Evolutionary conservation across 176 grass and related monocot genomes (phyloP), one percentile per base, ranked within the genome.

Genomic region (Echinochloa phyllopogon): DNA sequence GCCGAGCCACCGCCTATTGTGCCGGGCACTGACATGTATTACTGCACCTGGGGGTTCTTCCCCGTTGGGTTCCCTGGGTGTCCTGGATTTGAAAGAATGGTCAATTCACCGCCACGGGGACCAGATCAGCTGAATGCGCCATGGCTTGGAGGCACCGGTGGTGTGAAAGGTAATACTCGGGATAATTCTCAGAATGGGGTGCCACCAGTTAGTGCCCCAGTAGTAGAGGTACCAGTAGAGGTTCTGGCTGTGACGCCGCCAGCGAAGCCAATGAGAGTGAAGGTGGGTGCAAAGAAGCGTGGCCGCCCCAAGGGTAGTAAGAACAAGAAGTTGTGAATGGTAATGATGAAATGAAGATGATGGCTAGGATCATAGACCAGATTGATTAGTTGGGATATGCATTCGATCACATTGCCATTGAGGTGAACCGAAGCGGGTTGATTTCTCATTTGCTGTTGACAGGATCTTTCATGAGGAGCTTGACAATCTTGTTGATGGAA

Each of bases 11-110:
- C 95, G 10, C 91, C 95, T 42, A 87, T 95, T 78, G 93, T 98
- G 39, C 89, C 95, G 1, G 95, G 90, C 49, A 90, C 89, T 1
- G 87, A 98, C 69, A 93, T 93, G 91, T 98, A 98, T 78, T 98
- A 93, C 76, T 95, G 95, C 76, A 91, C 93, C 16, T 95, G 95
- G 95, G 93, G 95, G 2, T 98, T 98, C 89, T 92, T 98, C 56
- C 95, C 95, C 5, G 48, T 98, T 48, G 95, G 95, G 42, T 98
- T 95, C 63, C 92, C 92, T 6, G 91, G 85, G 48, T 90, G 88
- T 57, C 95, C 95, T 47, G 82, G 89, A 6, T 93, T 83, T 8
- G 70, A 87, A 15, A 85, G 41, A 45, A 73, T 92, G 84, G 20
- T 87, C 69, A 86, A 69, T 85, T 83, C 82, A 4, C 67, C 69